phyloP scores from a whole-genome alignment of 2,329 filamentous ascomycete genomes.

The Fusarium pseudonygamai region DNA sequence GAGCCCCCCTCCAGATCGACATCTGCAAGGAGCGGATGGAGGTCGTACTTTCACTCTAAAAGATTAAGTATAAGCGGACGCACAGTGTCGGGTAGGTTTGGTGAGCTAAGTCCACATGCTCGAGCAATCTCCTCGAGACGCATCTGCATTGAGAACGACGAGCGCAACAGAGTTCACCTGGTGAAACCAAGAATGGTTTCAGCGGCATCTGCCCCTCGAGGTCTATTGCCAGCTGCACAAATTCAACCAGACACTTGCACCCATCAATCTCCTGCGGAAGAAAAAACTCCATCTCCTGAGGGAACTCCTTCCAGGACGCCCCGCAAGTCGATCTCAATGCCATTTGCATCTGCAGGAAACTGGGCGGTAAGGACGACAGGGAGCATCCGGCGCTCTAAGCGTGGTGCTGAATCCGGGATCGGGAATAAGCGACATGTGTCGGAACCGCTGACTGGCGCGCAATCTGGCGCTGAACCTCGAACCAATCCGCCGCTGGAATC shows the following conservation, averaged over 20 bases:
- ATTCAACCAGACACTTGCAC: constrained; percentile 37
- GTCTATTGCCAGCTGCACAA: constrained; percentile 37
- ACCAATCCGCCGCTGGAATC: constrained; percentile 41
- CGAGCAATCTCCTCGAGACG: constrained; percentile 41
- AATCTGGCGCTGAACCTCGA: constrained; percentile 42
- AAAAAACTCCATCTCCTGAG: constrained; percentile 44
- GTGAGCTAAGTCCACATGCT: constrained; percentile 41
- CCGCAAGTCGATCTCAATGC: constrained; percentile 67
- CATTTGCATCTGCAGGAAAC: constrained; percentile 64
- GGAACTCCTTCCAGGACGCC: constrained; percentile 56
- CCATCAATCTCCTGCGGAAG: constrained; percentile 1
- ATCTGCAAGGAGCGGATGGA: constrained; percentile 52
- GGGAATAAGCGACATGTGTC: constrained; percentile 63
- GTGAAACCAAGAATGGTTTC: constrained; percentile 52
- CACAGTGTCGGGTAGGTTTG: constrained; percentile 36
- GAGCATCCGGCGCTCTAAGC: constrained; percentile 66
- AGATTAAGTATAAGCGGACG: constrained; percentile 43
- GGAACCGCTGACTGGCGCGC: constrained; percentile 55
- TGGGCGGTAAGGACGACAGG: constrained; percentile 64
- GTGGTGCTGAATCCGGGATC: constrained; percentile 54
- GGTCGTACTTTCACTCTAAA: constrained; percentile 65
- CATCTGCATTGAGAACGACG: constrained; percentile 39
- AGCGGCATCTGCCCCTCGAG: constrained; percentile 32
- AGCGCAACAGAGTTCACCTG: constrained; percentile 45
- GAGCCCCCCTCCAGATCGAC: constrained; percentile 31